Percentiles rank a stretch among this genome's conserved stretches.
Conservation (phyloP, 2,329 filamentous ascomycete genomes). For the Trichoderma sp. region DNA sequence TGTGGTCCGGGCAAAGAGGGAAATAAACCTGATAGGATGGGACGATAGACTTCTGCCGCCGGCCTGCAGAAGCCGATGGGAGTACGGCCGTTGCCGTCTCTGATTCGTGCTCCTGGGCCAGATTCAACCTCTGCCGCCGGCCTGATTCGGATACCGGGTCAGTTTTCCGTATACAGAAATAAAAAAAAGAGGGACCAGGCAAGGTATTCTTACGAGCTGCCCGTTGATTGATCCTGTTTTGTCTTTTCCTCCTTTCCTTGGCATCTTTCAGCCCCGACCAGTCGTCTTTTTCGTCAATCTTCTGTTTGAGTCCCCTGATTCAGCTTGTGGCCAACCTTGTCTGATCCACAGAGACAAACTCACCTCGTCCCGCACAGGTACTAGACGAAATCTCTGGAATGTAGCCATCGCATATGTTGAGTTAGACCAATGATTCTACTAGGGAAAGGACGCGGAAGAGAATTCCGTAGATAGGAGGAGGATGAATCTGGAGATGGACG, state of each 20-base stretch:
- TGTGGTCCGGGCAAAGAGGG: constrained; percentile 22
- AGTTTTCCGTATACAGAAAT: background rate
- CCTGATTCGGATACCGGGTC: constrained; percentile 7
- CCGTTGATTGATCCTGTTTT: constrained; percentile 25
- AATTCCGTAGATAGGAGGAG: background rate
- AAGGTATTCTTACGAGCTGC: constrained; percentile 19
- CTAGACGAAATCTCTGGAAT: constrained; percentile 24
- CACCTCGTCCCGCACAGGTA: constrained; percentile 23
- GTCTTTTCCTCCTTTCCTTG: constrained; percentile 23
- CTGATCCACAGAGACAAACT: background rate
- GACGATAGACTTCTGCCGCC: background rate
- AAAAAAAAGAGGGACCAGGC: background rate
- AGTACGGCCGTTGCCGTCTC: background rate
- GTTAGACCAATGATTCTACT: background rate
- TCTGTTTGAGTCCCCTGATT: background rate
- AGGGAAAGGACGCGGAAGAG: background rate
- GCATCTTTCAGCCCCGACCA: constrained; percentile 23
- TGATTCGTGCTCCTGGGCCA: constrained; percentile 2
- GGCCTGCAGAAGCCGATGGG: background rate
- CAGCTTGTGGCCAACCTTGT: background rate
- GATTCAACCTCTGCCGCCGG: constrained; percentile 21
- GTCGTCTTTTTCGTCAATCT: constrained; percentile 20
- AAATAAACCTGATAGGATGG: constrained; percentile 18
- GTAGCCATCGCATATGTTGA: constrained; percentile 18
- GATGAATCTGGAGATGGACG: constrained; percentile 1